Conservation (phyloP, 768 basidiomycete genomes). For the Boletellus emodensis region DNA sequence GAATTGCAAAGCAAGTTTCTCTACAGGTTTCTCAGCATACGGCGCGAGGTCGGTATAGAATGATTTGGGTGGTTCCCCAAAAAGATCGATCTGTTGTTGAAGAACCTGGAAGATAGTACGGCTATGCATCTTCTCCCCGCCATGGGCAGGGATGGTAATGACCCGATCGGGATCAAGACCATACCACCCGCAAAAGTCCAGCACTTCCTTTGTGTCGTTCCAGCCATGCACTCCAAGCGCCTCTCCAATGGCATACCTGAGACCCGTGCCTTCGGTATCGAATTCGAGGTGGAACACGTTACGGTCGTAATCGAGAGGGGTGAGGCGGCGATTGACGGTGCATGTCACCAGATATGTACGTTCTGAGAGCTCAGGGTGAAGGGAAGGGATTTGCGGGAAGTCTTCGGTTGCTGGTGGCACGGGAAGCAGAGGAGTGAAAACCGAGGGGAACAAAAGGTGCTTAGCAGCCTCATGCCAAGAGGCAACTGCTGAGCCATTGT, state of each 20-base stretch:
- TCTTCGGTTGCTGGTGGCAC: constrained; percentile 33
- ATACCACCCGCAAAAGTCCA: constrained; percentile 90
- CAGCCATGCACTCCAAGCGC: constrained; percentile 96
- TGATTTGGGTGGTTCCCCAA: constrained; percentile 92
- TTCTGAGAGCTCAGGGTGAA: constrained; percentile 85
- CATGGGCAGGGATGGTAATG: constrained; percentile 71
- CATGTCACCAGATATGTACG: constrained; percentile 93
- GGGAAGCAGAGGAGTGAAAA: constrained; percentile 55
- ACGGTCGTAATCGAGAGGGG: constrained; percentile 92
- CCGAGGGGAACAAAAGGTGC: constrained; percentile 82
- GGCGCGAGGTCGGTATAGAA: constrained; percentile 88
- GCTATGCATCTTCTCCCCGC: constrained; percentile 74
- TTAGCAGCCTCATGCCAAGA: constrained; percentile 87
- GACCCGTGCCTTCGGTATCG: constrained; percentile 83
- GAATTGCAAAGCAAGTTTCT: constrained; percentile 80
- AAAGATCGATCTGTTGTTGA: constrained; percentile 95
- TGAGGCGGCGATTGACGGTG: constrained; percentile 90
- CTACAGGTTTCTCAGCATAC: constrained; percentile 64
- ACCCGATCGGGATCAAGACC: constrained; percentile 77
- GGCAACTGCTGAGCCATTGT: constrained; percentile 56
- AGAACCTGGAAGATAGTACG: constrained; percentile 93
- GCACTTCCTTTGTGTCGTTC: constrained; percentile 88
- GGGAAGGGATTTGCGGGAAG: constrained; percentile 57
- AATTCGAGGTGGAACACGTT: constrained; percentile 99
- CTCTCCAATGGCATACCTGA: constrained; percentile 95